Evolutionary conservation across 75 land plant genomes (phyloP).

Genomic region (Pinus albicaulis): DNA sequence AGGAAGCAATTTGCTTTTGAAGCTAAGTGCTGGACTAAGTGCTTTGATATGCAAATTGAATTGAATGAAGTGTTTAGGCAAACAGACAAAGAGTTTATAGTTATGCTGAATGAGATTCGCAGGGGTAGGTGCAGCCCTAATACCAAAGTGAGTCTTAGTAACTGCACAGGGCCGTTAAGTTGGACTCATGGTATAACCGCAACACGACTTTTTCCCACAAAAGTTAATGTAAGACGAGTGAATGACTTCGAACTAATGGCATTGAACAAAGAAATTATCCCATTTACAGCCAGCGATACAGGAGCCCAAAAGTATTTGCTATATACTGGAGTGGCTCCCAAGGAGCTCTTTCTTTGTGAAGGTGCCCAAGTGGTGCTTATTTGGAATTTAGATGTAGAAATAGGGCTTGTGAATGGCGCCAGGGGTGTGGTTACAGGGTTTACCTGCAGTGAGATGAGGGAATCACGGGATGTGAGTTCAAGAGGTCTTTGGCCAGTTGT

Average conservation of each 20-base stretch:
- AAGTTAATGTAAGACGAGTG: constrained; percentile 34
- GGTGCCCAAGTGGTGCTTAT: constrained; percentile 81
- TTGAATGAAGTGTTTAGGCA: constrained; percentile 65
- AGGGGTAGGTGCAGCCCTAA: constrained; percentile 35
- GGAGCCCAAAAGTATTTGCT: constrained; percentile 35
- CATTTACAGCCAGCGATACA: constrained; percentile 43
- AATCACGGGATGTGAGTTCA: background rate
- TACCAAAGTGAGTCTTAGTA: constrained; percentile 21
- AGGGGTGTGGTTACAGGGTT: constrained; percentile 54
- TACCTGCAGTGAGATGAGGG: background rate
- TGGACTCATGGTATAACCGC: constrained; percentile 11
- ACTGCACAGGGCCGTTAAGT: constrained; percentile 8
- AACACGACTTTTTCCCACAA: constrained; percentile 52
- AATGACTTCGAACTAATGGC: constrained; percentile 44
- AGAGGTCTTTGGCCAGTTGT: constrained; percentile 48
- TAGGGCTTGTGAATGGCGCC: constrained; percentile 65
- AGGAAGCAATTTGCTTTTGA: constrained; percentile 66
- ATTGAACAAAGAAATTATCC: constrained; percentile 23
- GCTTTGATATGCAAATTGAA: constrained; percentile 65
- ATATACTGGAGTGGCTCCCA: constrained; percentile 36
- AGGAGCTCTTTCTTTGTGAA: constrained; percentile 36
- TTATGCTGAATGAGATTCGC: constrained; percentile 57
- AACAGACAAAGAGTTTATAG: constrained; percentile 37
- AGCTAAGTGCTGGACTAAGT: constrained; percentile 68
- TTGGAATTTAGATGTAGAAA: constrained; percentile 44